Base-by-base conservation (phyloP, 352 stramenopile species). In the Globisporangium radiosum region DNA sequence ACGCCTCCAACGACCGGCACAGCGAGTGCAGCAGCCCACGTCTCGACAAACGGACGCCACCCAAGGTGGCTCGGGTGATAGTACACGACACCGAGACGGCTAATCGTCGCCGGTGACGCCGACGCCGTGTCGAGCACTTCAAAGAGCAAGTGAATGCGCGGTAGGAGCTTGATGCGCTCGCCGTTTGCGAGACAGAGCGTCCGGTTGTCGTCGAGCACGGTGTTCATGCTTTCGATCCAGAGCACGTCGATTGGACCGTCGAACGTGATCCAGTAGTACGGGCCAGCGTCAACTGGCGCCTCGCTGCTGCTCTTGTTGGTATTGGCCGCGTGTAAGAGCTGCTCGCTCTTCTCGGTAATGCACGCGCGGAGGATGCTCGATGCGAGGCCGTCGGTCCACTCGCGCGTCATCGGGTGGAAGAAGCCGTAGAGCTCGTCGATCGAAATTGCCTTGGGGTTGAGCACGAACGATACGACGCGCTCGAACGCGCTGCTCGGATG, bases 91-190 rank as follows among this genome's bases (percentile, higher is more conserved):
- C 92, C 92, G 10, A 97, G 80, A 3, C 90, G 83, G 49, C 85
- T 97, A 8, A 98, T 90, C 14, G 92, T 98, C 9, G 93, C 93
- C 4, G 93, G 93, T 1, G 88, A 97, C 5, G 93, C 93, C 4
- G 89, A 90, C 4, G 76, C 75, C 1, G 96, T 89, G 65, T 98
- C 90, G 17, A 84, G 76, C 3, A 97, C 90, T 71, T 98, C 93
- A 63, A 98, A 98, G 2, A 98, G 56, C 64, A 97, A 76, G 54
- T 97, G 94, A 65, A 98, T 98, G 39, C 70, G 76, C 0, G 70
- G 78, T 10, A 92, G 58, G 17, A 97, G 69, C 54, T 90, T 91
- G 43, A 97, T 95, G 2, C 87, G 71, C 60, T 96, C 88, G 6
- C 88, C 88, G 51, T 95, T 96, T 10, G 88, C 85, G 25, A 97